Conservation (phyloP, 73 alveolate genomes). For the Paramecium bursaria region DNA sequence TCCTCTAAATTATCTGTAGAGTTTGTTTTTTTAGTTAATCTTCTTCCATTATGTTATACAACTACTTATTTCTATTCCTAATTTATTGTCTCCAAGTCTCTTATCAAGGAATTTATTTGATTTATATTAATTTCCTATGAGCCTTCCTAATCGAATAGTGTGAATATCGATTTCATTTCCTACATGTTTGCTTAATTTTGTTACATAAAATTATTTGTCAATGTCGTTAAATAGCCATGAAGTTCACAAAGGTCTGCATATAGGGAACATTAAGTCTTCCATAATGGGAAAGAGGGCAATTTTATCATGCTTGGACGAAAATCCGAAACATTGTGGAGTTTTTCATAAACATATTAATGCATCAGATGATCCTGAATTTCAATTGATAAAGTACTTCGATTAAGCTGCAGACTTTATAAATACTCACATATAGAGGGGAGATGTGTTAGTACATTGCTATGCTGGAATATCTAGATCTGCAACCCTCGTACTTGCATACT, state of each 20-base stretch:
- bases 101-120: slow-evolving; percentile 16
- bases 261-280: slow-evolving; percentile 41
- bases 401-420: slow-evolving; percentile 54
- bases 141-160: slow-evolving; percentile 11
- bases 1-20: slow-evolving; percentile 55
- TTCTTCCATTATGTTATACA: slow-evolving; percentile 26
- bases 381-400: slow-evolving; percentile 30
- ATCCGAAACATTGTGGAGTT: background rate
- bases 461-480: slow-evolving; percentile 95
- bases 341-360: slow-evolving; percentile 44
- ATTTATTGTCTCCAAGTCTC: slow-evolving; percentile 9
- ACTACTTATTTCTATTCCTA: slow-evolving; percentile 19
- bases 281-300: slow-evolving; percentile 21
- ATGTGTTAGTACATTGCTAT: slow-evolving; percentile 89
- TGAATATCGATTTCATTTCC: slow-evolving; percentile 33
- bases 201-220: slow-evolving; percentile 53
- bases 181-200: slow-evolving; percentile 1
- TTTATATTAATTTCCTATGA: slow-evolving; percentile 30
- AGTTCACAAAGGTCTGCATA: slow-evolving; percentile 29
- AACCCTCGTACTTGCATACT: slow-evolving; percentile 87
- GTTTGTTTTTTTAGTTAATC: background rate
- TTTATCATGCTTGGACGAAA: slow-evolving; percentile 16
- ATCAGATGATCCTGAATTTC: slow-evolving; percentile 19
- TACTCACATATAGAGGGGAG: slow-evolving; percentile 69
- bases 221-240: slow-evolving; percentile 60